Evolutionary conservation across 176 grass and related monocot genomes (phyloP).

Genomic region (Thinopyrum elongatum): DNA sequence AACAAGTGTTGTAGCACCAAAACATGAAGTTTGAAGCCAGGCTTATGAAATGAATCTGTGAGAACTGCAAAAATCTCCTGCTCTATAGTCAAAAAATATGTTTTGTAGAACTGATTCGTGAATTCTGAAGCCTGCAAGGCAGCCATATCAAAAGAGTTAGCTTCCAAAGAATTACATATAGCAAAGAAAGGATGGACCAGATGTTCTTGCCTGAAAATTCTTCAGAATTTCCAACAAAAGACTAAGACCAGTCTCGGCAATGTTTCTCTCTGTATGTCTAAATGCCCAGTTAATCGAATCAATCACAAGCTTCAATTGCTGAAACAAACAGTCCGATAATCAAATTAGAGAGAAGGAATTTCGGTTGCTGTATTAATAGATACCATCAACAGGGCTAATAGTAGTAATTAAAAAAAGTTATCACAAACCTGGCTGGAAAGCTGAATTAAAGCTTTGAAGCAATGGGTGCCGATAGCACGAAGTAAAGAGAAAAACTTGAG

Average conservation of each 20-base stretch:
- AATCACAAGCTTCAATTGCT: conserved; percentile 99
- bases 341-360: conserved; percentile 24
- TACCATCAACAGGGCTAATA: background rate
- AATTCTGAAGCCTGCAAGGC: conserved; percentile 78
- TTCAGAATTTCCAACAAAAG: conserved; percentile 91
- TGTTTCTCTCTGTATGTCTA: conserved; percentile 98
- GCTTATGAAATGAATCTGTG: conserved; percentile 98
- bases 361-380: background rate
- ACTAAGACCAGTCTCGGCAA: conserved; percentile 96
- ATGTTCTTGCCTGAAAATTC: conserved; percentile 79
- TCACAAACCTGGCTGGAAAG: conserved; percentile 83
- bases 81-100: conserved; percentile 90
- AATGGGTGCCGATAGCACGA: conserved; percentile 94
- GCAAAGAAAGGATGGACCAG: background rate
- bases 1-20: conserved; percentile 97
- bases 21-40: conserved; percentile 98
- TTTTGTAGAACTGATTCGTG: conserved; percentile 98
- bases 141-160: conserved; percentile 21
- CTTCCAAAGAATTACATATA: background rate
- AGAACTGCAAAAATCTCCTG: conserved; percentile 99
- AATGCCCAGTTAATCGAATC: conserved; percentile 99
- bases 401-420: background rate
- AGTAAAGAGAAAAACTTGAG: conserved; percentile 98
- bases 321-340: conserved; percentile 35
- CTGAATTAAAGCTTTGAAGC: conserved; percentile 97